Percentiles rank a stretch among this genome's conserved stretches.
Evolutionary conservation across 2,329 filamentous ascomycete species (phyloP).

Genomic region (Curvularia hawaiiensis): DNA sequence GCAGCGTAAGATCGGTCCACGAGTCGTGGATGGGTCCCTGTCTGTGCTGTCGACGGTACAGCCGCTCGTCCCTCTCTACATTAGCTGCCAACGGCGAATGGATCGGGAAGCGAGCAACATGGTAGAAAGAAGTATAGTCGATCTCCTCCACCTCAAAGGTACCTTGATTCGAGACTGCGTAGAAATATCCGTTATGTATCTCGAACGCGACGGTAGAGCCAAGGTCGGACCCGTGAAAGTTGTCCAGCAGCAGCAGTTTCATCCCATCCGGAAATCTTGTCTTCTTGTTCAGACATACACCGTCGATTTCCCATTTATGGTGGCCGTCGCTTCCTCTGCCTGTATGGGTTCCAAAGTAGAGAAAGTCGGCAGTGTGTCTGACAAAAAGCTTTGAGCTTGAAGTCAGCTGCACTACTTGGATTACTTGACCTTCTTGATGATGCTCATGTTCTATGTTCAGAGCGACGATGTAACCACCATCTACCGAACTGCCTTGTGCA

Average conservation of each 20-base stretch:
- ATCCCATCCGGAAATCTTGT: slow-evolving; percentile 52
- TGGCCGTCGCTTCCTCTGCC: slow-evolving; percentile 59
- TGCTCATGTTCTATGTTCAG: slow-evolving; percentile 25
- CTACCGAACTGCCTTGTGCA: slow-evolving; percentile 17
- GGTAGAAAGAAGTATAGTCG: slow-evolving; percentile 72
- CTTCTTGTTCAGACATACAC: slow-evolving; percentile 36
- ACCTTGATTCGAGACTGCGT: slow-evolving; percentile 70
- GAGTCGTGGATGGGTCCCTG: slow-evolving; percentile 76
- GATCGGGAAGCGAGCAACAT: slow-evolving; percentile 68
- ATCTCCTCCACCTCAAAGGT: slow-evolving; percentile 66
- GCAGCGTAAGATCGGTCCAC: slow-evolving; percentile 71
- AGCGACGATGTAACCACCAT: slow-evolving; percentile 32
- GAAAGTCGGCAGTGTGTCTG: slow-evolving; percentile 64
- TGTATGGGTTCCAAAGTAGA: slow-evolving; percentile 71
- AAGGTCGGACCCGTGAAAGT: slow-evolving; percentile 68
- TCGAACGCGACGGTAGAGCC: slow-evolving; percentile 74
- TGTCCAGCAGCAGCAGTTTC: slow-evolving; percentile 59
- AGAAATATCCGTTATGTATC: slow-evolving; percentile 68
- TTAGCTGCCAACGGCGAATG: slow-evolving; percentile 48
- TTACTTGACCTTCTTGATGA: slow-evolving; percentile 46
- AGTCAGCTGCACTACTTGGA: slow-evolving; percentile 25
- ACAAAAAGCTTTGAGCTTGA: slow-evolving; percentile 66
- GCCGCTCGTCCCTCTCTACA: slow-evolving; percentile 54
- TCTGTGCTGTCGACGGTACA: slow-evolving; percentile 69
- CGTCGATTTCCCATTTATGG: slow-evolving; percentile 67